These are phyloP conservation scores for Pachyrhizus erosus DNA, from an alignment of 306 rosid species.

Conservation along the genomic window DNA sequence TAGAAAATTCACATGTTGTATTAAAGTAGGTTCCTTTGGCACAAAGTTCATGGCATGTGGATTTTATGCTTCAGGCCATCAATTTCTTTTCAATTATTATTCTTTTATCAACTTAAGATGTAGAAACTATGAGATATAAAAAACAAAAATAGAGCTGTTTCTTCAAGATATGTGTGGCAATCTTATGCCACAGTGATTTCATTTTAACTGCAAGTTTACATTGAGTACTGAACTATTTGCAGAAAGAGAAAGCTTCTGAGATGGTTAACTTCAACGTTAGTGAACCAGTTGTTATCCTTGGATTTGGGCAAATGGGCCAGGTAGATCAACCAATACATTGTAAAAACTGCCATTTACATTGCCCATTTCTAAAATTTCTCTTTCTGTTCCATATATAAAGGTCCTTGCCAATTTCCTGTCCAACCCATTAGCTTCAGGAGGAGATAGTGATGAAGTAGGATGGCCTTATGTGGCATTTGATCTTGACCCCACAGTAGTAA, in stretches of 20 bases:
- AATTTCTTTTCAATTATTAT: constrained; percentile 26
- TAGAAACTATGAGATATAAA: not conserved
- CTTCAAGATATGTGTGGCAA: constrained; percentile 14
- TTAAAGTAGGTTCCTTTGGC: constrained; percentile 13
- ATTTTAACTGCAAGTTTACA: constrained; percentile 41
- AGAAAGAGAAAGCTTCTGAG: constrained; percentile 75
- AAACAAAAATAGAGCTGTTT: not conserved
- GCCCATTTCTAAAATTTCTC: constrained; percentile 39
- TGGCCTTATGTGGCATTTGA: constrained; percentile 89
- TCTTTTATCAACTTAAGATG: not conserved
- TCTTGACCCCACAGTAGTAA: constrained; percentile 81
- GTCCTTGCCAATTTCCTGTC: constrained; percentile 94
- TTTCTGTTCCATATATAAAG: constrained; percentile 53
- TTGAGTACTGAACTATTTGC: constrained; percentile 47
- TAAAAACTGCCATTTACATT: constrained; percentile 37
- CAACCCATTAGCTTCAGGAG: constrained; percentile 80
- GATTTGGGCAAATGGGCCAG: constrained; percentile 99
- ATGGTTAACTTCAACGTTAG: constrained; percentile 62
- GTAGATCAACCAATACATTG: constrained; percentile 52
- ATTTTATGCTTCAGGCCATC: constrained; percentile 23
- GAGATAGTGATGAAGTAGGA: constrained; percentile 65
- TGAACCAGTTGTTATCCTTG: constrained; percentile 95
- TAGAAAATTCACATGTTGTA: constrained; percentile 35
- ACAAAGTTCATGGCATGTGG: constrained; percentile 17
- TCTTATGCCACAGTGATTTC: constrained; percentile 31